Evolutionary conservation across 768 basidiomycete species (phyloP).

Genomic region (Naganishia antarctica): DNA sequence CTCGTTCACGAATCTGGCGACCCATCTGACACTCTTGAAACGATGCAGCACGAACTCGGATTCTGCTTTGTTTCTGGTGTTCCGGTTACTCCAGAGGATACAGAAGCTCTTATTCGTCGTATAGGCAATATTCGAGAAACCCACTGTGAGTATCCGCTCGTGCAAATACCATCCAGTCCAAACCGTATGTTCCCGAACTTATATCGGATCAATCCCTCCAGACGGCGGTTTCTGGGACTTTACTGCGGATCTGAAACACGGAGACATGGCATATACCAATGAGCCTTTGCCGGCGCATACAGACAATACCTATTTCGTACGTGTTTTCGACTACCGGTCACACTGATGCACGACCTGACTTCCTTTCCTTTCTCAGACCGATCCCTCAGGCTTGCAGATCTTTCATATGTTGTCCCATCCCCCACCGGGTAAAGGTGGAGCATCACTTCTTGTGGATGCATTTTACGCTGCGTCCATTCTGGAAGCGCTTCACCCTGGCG

Average conservation of each 20-base stretch:
- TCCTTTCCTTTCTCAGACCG: slow-evolving; percentile 58
- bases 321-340: slow-evolving; percentile 32
- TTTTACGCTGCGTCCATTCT: slow-evolving; percentile 84
- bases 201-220: not conserved
- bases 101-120: slow-evolving; percentile 67
- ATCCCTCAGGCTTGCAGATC: slow-evolving; percentile 90
- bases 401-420: slow-evolving; percentile 78
- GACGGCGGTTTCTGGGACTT: slow-evolving; percentile 96
- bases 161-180: too few relatives aligned
- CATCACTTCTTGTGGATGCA: slow-evolving; percentile 89
- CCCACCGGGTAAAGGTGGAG: slow-evolving; percentile 71
- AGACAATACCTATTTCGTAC: slow-evolving; percentile 72
- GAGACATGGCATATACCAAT: slow-evolving; percentile 91
- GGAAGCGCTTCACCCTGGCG: slow-evolving; percentile 64
- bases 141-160: slow-evolving; percentile 45
- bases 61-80: slow-evolving; percentile 82
- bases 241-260: slow-evolving; percentile 80
- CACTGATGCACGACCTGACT: not conserved
- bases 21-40: not conserved
- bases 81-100: slow-evolving; percentile 73
- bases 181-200: too few relatives aligned
- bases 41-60: slow-evolving; percentile 70
- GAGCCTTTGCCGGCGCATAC: slow-evolving; percentile 81
- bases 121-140: slow-evolving; percentile 89
- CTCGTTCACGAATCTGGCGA: not conserved